Base-by-base conservation (phyloP, 805 yeast genomes). In the Torulaspora gathmanii region DNA sequence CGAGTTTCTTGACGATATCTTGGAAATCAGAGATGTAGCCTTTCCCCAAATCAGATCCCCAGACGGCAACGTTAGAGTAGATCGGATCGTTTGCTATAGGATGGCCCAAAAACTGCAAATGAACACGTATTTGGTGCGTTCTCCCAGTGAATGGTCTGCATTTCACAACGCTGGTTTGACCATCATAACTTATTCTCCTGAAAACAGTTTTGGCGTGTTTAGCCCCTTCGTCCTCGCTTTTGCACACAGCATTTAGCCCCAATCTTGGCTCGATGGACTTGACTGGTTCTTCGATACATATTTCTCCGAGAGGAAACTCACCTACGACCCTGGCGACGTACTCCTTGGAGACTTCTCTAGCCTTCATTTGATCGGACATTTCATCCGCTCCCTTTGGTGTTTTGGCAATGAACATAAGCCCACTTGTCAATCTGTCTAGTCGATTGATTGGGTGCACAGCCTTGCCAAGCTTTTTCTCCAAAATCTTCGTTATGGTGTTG, bases 61-160 rank as follows among this genome's bases (percentile, higher is more conserved):
- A 93, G 0, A 87, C 81, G 13, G 66, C 63, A 12, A 74, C 77
- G 55, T 86, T 86, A 2, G 96, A 83, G 58, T 89, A 91, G 1
- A 90, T 73, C 0, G 97, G 97, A 63, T 91, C 99, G 61, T 91
- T 90, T 3, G 86, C 88, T 37, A 91, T 91, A 0, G 98, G 96
- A 58, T 71, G 76, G 0, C 97, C 97, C n/a, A 93, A 55, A 53
- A 73, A 83, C 65, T 90, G 96, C 45, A 93, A 67, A 68, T 93
- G 99, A 1, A 93, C 95, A 49, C 99, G 71, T 40, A 93, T 89
- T 62, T 91, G 99, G 64, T 91, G 99, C 0, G 97, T 88, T 59
- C 99, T 73, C 0, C 99, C 99, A 0, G 99, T 91, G 13, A 76
- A 68, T 1, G 99, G 99, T 52, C 71, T 75, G 65, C 98, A 91